Evolutionary conservation across 768 basidiomycete genomes (phyloP), one percentile per base, ranked within the genome.

Genomic region (Xerocomus potaroensis): DNA sequence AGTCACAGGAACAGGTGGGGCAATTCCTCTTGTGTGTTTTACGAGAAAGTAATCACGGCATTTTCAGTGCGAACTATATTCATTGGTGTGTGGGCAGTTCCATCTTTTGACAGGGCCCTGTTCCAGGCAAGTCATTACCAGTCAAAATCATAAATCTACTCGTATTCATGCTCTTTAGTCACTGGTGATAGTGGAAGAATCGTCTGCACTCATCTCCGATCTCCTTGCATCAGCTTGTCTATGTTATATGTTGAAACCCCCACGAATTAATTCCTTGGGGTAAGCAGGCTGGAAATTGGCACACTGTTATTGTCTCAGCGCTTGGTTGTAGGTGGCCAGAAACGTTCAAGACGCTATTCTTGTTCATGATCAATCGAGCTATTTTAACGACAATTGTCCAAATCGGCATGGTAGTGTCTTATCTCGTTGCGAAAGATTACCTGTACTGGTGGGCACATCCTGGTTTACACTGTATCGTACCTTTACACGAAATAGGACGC

Each of bases 351-450:
- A 15, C 44, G 11, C 11, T 58, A 18, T 58, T 58, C 39, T 42
- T 55, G 38, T 51, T 54, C 35, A 48, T 41, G 7, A 38, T 58
- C 27, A 58, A 55, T 29, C 49, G 57, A 15, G 57, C 46, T 30
- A 58, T 58, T 18, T 44, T 58, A 41, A 46, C 54, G 43, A 49
- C 56, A 15, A 24, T 58, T 3, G 5, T 58, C 30, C 56, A 58
- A 21, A 38, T 58, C 7, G 57, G 57, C 18, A 37, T 51, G 47
- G 47, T 58, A 36, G 39, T 27, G 29, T 36, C 49, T 8, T 58
- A 58, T 31, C 35, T 58, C 8, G 24, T 27, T 10, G 57, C 52
- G 3, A 47, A 26, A 37, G 19, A 55, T 30, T 24, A 35, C n/a
- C 23, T 58, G 23, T 58, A 58, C 19, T 58, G 57, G 57, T 55